Conservation (phyloP, 1,284 basidiomycete species). For the Moesziomyces antarcticus region DNA sequence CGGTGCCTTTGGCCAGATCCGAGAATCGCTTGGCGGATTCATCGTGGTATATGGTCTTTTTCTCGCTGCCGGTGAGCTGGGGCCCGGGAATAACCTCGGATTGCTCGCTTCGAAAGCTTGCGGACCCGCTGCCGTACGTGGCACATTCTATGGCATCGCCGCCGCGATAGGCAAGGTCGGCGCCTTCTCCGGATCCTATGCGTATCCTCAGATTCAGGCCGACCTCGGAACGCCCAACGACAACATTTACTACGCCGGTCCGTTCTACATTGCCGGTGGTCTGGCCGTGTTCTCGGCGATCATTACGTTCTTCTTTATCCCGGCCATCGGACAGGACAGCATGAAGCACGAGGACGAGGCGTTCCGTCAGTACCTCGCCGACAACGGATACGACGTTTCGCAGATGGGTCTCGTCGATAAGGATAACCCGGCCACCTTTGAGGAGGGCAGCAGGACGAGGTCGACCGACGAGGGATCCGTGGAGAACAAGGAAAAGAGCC, state of each 20-base stretch:
- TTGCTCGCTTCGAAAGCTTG: slow-evolving; percentile 56
- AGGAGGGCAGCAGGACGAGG: slow-evolving; percentile 29
- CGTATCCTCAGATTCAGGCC: slow-evolving; percentile 52
- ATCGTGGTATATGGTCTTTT: slow-evolving; percentile 88
- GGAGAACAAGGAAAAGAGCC: slow-evolving; percentile 15
- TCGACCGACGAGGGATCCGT: slow-evolving; percentile 19
- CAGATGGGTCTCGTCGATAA: slow-evolving; percentile 51
- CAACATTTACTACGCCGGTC: slow-evolving; percentile 52
- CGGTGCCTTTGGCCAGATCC: slow-evolving; percentile 55
- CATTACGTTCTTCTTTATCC: slow-evolving; percentile 80
- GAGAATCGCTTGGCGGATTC: slow-evolving; percentile 69
- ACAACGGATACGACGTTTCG: slow-evolving; percentile 61
- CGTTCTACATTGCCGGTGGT: slow-evolving; percentile 70
- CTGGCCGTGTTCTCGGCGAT: slow-evolving; percentile 82
- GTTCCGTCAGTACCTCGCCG: slow-evolving; percentile 69
- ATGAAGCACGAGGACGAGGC: slow-evolving; percentile 80
- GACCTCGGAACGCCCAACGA: slow-evolving; percentile 20
- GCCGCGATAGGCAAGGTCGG: slow-evolving; percentile 86
- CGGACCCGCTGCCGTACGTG: slow-evolving; percentile 57
- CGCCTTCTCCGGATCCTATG: slow-evolving; percentile 58
- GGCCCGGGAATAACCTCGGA: slow-evolving; percentile 63
- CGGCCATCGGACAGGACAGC: slow-evolving; percentile 79
- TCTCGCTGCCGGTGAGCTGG: slow-evolving; percentile 84
- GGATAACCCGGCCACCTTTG: slow-evolving; percentile 16
- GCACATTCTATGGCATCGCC: slow-evolving; percentile 60